Percentiles rank a stretch among this genome's conserved stretches.
phyloP scores from a whole-genome alignment of 441 rosid genomes.

The Gossypium davidsonii region DNA sequence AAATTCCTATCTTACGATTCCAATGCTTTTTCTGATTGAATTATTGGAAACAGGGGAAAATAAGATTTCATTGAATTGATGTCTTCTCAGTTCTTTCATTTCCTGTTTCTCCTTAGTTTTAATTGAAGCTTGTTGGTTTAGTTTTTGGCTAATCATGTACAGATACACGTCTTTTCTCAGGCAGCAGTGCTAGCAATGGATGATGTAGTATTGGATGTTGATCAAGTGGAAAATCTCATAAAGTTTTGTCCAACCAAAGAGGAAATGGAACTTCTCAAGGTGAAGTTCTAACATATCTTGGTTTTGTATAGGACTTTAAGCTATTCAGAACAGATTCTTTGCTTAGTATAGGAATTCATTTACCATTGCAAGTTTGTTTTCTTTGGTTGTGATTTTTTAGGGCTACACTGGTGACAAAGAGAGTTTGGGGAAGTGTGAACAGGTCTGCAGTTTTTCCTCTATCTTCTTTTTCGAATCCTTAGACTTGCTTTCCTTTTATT shows the following conservation, averaged over 20 bases:
- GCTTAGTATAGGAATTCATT: conserved; percentile 5
- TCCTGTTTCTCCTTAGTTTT: background rate
- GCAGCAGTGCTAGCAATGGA: conserved; percentile 95
- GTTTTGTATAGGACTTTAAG: conserved; percentile 4
- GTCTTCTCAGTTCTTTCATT: background rate
- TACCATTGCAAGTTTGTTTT: conserved; percentile 11
- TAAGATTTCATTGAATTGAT: background rate
- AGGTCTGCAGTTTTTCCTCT: conserved; percentile 43
- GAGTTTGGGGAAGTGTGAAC: conserved; percentile 87
- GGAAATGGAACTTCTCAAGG: conserved; percentile 98
- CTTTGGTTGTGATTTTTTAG: conserved; percentile 33
- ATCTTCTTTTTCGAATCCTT: conserved; percentile 13
- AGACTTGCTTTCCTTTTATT: conserved; percentile 9
- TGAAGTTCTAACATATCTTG: conserved; percentile 29
- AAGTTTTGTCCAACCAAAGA: conserved; percentile 96
- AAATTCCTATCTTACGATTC: conserved; percentile 10
- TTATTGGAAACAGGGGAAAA: background rate
- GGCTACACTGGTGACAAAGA: conserved; percentile 73
- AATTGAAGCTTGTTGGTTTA: background rate
- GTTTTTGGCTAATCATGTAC: conserved; percentile 9
- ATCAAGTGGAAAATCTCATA: conserved; percentile 96
- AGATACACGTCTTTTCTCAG: conserved; percentile 35
- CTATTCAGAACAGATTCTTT: conserved; percentile 4
- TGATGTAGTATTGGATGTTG: conserved; percentile 79
- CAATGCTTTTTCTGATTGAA: background rate